Evolutionary conservation across 2,329 filamentous ascomycete species (phyloP).

Genomic region (Aspergillus uvarum): DNA sequence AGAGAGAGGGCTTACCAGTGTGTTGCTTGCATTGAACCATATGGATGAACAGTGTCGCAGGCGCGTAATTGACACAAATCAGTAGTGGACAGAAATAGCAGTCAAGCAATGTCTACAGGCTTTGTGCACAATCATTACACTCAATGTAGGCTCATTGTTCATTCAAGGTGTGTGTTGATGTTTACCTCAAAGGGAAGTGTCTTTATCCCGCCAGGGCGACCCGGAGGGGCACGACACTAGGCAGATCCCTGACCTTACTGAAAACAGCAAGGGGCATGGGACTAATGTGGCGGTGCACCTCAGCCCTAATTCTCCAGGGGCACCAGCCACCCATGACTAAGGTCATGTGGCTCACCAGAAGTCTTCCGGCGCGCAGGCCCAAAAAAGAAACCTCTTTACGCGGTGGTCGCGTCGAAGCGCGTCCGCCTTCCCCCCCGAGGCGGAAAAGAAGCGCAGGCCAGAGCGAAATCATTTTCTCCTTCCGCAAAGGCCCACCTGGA

Average conservation of each 20-base stretch:
- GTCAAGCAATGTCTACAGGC: background rate
- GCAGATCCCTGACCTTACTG: background rate
- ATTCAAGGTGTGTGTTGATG: background rate
- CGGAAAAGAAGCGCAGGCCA: constrained; percentile 8
- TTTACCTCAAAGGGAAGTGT: background rate
- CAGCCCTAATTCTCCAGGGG: background rate
- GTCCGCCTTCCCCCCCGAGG: constrained; percentile 13
- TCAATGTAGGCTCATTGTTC: background rate
- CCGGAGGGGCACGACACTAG: background rate
- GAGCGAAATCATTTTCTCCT: constrained; percentile 25
- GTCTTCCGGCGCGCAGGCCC: constrained; percentile 17
- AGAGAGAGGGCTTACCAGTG: background rate
- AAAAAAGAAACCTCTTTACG: constrained; percentile 36
- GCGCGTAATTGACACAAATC: background rate
- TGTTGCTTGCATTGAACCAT: background rate
- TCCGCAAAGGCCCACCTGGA: constrained; percentile 17
- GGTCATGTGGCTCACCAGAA: constrained; percentile 16
- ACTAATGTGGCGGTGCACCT: constrained; percentile 1
- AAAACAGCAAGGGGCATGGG: background rate
- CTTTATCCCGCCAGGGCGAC: background rate
- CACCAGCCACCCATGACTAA: background rate
- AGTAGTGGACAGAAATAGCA: background rate
- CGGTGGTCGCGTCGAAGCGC: constrained; percentile 30
- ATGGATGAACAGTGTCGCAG: background rate
- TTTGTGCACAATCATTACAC: background rate